Evolutionary conservation across 2,329 filamentous ascomycete species (phyloP), one percentile per base, ranked within the genome.

Genomic region (Penicillium rolfsii): DNA sequence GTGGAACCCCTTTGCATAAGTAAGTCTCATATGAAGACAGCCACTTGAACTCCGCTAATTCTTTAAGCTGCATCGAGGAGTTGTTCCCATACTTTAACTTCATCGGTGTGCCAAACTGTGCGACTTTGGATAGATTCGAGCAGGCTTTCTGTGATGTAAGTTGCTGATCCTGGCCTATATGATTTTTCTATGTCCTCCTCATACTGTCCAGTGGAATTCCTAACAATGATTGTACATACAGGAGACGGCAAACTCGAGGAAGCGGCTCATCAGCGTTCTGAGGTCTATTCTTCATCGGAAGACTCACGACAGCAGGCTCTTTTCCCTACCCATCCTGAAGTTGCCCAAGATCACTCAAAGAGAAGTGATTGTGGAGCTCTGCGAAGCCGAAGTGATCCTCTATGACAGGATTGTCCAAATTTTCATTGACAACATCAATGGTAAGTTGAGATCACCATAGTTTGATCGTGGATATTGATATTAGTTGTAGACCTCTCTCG

Each of bases 291-390:
- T 87, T 81, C 78, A 85, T 16, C 77, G 85, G 5, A 78, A 84
- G 5, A 87, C 84, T 0, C 84, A 87, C 70, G 71, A 73, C 1
- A 83, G 85, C 57, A 79, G 71, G 0, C 75, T 88, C 16, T 84
- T 88, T 61, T 77, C 80, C 1, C 74, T 79, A 0, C 82, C 84
- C 0, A 81, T 89, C 1, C 69, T 88, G 16, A 82, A 80, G 8
- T 75, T 88, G 0, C 86, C 85, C 0, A 71, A 73, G 14, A 80
- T 85, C 0, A 73, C 73, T 7, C 76, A 83, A 55, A 69, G 67
- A 1, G 79, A 79, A 0, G 65, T 79, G 4, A 71, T 68, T 62
- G 73, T 85, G 0, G 66, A 82, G 0, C 85, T 87, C 70, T 85
- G 83, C 14, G 61, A 74, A 0, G 76, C 84, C 0, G 85, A 88